Conservation (phyloP, 352 stramenopile genomes). For the Phytophthora crassamura region DNA sequence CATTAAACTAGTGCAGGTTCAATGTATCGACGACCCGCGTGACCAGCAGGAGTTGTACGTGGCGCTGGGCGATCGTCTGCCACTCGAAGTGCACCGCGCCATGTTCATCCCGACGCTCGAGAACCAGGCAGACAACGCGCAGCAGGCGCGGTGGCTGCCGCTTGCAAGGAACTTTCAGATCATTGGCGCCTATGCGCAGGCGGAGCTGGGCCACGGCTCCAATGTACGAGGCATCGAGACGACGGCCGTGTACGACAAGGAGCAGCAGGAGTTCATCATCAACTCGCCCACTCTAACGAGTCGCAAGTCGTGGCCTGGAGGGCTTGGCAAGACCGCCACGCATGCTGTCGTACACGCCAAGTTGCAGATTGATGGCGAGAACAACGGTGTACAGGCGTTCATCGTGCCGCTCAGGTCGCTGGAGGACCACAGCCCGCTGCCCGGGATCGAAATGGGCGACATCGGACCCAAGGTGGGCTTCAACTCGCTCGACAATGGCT, state of each 20-base stretch:
- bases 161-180: conserved; percentile 27
- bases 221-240: conserved; percentile 37
- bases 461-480: conserved; percentile 36
- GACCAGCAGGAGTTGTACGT: conserved; percentile 34
- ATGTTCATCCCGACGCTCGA: conserved; percentile 38
- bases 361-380: conserved; percentile 23
- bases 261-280: conserved; percentile 92
- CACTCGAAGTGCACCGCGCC: conserved; percentile 34
- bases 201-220: conserved; percentile 33
- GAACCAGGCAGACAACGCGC: conserved; percentile 31
- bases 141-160: conserved; percentile 30
- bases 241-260: conserved; percentile 59
- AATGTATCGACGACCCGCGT: conserved; percentile 19
- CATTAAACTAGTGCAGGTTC: conserved; percentile 31
- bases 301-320: conserved; percentile 95
- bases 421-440: conserved; percentile 19
- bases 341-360: conserved; percentile 34
- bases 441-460: conserved; percentile 29
- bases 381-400: conserved; percentile 30
- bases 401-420: conserved; percentile 30
- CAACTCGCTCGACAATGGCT: conserved; percentile 37
- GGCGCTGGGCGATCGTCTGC: conserved; percentile 31
- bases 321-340: conserved; percentile 31
- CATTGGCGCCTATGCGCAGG: conserved; percentile 33
- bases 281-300: conserved; percentile 94